These are phyloP conservation scores for Scytalidium lignicola DNA, from an alignment of 2,329 filamentous ascomycete species.

Conservation along the genomic window DNA sequence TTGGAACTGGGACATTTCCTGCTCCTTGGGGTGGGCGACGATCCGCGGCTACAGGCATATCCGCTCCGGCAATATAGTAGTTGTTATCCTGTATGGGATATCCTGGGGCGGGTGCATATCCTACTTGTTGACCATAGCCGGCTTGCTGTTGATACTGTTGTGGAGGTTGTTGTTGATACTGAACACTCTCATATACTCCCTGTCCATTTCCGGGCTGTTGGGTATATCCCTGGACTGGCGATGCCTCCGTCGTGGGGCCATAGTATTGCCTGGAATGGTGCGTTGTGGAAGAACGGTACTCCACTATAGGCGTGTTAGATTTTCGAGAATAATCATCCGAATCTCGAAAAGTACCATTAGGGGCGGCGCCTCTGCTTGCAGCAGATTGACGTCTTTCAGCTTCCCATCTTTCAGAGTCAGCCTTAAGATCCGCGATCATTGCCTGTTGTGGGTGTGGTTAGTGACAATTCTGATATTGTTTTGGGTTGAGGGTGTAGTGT, in stretches of 20 bases:
- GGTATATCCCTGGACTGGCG: conserved; percentile 16
- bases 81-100: conserved; percentile 17
- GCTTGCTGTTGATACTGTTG: conserved; percentile 12
- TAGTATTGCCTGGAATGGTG: conserved; percentile 31
- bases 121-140: conserved; percentile 17
- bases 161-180: conserved; percentile 11
- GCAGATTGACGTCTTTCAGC: conserved; percentile 22
- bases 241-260: conserved; percentile 23
- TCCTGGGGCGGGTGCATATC: conserved; percentile 15
- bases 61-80: conserved; percentile 24
- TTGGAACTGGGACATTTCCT: conserved; percentile 13
- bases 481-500: conserved; percentile 18
- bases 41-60: conserved; percentile 10
- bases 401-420: conserved; percentile 47
- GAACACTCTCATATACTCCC: conserved; percentile 21
- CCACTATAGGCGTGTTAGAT: conserved; percentile 31
- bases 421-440: conserved; percentile 50
- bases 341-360: conserved; percentile 29
- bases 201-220: conserved; percentile 14
- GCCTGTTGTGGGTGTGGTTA: conserved; percentile 32
- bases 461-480: conserved; percentile 4
- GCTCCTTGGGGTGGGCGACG: conserved; percentile 2
- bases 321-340: conserved; percentile 25
- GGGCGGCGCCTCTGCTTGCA: conserved; percentile 20
- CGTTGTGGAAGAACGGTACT: conserved; percentile 28